These are phyloP conservation scores for Aegilops speltoides DNA, from an alignment of 176 grass and related monocot genomes.

Conservation along the genomic window DNA sequence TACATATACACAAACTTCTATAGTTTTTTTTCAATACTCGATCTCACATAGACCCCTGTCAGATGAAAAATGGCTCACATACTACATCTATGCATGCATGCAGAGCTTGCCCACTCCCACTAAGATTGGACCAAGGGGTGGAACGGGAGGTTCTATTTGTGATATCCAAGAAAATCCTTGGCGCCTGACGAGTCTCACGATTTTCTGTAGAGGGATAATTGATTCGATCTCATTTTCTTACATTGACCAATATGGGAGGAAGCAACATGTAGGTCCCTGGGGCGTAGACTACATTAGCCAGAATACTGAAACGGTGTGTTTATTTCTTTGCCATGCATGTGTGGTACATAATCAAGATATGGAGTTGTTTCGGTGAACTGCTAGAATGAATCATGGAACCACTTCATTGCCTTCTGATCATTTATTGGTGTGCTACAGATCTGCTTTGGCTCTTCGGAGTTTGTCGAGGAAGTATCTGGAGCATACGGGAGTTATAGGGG, in stretches of 20 bases:
- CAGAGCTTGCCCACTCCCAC: background rate
- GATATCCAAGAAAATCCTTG: background rate
- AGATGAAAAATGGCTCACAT: background rate
- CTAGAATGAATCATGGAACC: background rate
- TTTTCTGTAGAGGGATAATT: background rate
- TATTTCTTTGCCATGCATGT: background rate
- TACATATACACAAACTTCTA: background rate
- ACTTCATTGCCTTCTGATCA: background rate
- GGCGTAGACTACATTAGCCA: background rate
- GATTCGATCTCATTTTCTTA: background rate
- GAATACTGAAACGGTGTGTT: background rate
- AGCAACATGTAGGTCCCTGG: background rate
- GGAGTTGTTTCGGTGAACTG: background rate
- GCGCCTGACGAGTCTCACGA: background rate
- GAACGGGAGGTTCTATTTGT: background rate
- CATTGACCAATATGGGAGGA: background rate
- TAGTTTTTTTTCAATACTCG: background rate
- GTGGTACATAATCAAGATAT: background rate
- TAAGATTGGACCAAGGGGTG: background rate
- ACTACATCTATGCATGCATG: background rate
- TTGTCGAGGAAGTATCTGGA: background rate
- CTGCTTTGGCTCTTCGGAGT: background rate
- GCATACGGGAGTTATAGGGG: background rate
- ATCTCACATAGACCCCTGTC: background rate
- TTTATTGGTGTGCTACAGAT: background rate